Evolutionary conservation across 2,329 filamentous ascomycete species (phyloP).

Genomic region (Aureobasidium sp.): DNA sequence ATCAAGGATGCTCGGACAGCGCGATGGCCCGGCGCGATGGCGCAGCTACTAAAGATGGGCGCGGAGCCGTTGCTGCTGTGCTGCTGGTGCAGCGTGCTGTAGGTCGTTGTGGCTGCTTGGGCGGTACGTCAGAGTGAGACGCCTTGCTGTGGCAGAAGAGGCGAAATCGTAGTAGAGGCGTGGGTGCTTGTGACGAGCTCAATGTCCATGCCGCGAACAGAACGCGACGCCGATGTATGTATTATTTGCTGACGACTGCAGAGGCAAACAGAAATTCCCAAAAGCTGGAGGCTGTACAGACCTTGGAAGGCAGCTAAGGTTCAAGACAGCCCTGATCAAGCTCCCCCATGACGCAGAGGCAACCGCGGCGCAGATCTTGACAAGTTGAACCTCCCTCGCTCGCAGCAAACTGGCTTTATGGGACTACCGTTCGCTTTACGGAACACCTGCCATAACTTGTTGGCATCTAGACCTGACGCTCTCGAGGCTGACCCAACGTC

Average conservation of each 20-base stretch:
- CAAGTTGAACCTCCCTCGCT: neutral
- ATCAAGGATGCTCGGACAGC: slow-evolving; percentile 14
- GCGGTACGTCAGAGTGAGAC: slow-evolving; percentile 7
- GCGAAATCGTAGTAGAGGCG: neutral
- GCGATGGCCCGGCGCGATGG: slow-evolving; percentile 15
- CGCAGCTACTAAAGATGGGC: slow-evolving; percentile 10
- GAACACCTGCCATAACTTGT: neutral
- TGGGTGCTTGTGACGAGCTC: neutral
- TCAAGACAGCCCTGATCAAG: slow-evolving; percentile 4
- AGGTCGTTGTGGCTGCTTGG: neutral
- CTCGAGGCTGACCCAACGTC: neutral
- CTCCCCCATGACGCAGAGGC: slow-evolving; percentile 2
- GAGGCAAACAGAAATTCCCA: slow-evolving; percentile 8
- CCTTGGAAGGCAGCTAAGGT: slow-evolving; percentile 11
- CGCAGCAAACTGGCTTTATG: neutral
- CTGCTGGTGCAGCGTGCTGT: neutral
- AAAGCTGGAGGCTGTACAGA: neutral
- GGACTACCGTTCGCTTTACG: neutral
- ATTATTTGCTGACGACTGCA: neutral
- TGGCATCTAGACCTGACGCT: neutral
- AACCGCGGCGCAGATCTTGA: slow-evolving; percentile 2
- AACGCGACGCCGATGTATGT: neutral
- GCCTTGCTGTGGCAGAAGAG: slow-evolving; percentile 7
- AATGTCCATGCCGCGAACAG: neutral
- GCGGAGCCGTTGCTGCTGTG: slow-evolving; percentile 6